Base-by-base conservation (phyloP, 192 early-diverging fungal species). In the Gamsiella multidivaricata region DNA sequence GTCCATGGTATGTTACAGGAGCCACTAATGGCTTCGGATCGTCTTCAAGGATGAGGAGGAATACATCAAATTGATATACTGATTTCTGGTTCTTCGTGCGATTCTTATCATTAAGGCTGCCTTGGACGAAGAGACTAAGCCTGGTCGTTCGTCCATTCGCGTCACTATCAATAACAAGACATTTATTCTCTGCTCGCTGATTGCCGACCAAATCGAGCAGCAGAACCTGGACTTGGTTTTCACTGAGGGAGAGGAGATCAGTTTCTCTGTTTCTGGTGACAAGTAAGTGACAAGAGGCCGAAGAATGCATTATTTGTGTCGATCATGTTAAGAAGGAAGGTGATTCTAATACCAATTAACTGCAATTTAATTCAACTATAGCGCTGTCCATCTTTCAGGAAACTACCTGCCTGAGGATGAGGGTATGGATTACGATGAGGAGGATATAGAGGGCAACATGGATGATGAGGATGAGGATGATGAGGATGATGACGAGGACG, bases 131-230 rank as follows among this genome's bases (percentile, higher is more conserved):
- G 81, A 85, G 29, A 69, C 82, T 14, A 71, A 70, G 10, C 81
- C 71, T 59, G 79, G 75, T 12, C 91, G 94, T 58, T 85, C 92
- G 3, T 89, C 88, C 52, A 80, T 98, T 28, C 64, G 83, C 20
- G 80, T 96, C 60, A 89, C 84, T 6, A 87, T 91, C 34, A 88
- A 94, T 52, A 85, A 88, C 36, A 88, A 88, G 70, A 82, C 85
- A 18, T 96, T 92, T 83, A 87, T 90, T 2, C 84, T 97, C 46
- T 96, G 95, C 82, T 89, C 93, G 25, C 75, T 98, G 70, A 91
- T 86, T 14, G 87, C 92, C 12, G 94, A 90, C 49, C 82, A 88
- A 61, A 71, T 82, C 58, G 66, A 98, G 69, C 92, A 95, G 81
- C 91, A 94, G 82, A 32, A 60, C 2, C 78, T 98, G 54, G 88